Evolutionary conservation across 345 rosid genomes (phyloP).

Genomic region (Lepidium aucheri): DNA sequence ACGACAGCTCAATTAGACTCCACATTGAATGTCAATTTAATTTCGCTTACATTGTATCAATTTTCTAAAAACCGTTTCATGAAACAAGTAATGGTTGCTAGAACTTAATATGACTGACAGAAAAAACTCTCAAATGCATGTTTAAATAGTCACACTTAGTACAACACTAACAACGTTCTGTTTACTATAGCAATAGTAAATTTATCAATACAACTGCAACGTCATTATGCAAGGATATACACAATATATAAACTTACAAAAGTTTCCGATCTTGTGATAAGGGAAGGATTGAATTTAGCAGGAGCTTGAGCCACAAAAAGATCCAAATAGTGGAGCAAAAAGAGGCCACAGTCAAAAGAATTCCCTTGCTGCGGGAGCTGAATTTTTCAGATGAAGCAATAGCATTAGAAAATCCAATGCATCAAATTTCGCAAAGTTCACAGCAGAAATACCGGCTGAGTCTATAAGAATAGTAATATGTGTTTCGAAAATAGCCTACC

Average conservation of each 20-base stretch:
- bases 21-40: not conserved
- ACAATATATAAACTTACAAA: constrained; percentile 50
- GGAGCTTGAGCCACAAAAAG: constrained; percentile 71
- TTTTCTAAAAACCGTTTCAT: not conserved
- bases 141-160: not conserved
- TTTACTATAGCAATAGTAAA: not conserved
- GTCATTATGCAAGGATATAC: not conserved
- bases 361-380: constrained; percentile 97
- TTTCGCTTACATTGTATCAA: not conserved
- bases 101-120: not conserved
- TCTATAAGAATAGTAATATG: not conserved
- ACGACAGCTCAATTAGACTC: not conserved
- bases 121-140: not conserved
- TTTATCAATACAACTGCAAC: not conserved
- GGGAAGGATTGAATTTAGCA: constrained; percentile 51
- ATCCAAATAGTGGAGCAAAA: constrained; percentile 87
- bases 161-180: not conserved
- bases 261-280: constrained; percentile 33
- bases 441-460: not conserved
- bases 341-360: constrained; percentile 88
- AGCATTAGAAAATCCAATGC: constrained; percentile 5
- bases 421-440: not conserved
- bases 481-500: not conserved
- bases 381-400: constrained; percentile 11
- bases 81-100: not conserved